phyloP scores from a whole-genome alignment of 1,284 basidiomycete genomes.

The Fistulinella staudtii region DNA sequence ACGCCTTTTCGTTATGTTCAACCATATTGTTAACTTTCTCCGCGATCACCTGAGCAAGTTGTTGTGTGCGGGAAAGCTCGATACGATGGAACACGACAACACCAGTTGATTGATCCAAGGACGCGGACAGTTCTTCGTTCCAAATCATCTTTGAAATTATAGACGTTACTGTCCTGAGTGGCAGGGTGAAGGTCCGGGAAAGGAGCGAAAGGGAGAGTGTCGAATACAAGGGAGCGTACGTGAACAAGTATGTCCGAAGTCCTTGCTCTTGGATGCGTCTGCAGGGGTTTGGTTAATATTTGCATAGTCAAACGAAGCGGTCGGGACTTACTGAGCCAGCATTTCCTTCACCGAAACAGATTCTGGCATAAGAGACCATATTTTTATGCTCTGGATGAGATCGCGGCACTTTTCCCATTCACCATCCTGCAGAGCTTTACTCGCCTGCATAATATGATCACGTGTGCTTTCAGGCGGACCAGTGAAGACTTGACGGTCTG shows the following conservation, averaged over 20 bases:
- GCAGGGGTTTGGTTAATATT: slow-evolving; percentile 2
- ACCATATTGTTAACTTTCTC: slow-evolving; percentile 86
- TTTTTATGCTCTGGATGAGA: slow-evolving; percentile 93
- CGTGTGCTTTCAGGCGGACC: slow-evolving; percentile 98
- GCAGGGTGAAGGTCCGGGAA: slow-evolving; percentile 83
- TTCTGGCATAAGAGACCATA: slow-evolving; percentile 96
- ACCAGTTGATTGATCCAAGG: slow-evolving; percentile 84
- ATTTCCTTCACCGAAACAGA: slow-evolving; percentile 88
- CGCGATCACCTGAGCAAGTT: slow-evolving; percentile 82
- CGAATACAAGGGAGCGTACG: slow-evolving; percentile 94
- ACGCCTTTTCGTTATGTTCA: slow-evolving; percentile 95
- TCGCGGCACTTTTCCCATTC: slow-evolving; percentile 97
- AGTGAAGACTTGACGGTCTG: slow-evolving; percentile 96
- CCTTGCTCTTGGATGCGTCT: slow-evolving; percentile 98
- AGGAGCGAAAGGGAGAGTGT: slow-evolving; percentile 87
- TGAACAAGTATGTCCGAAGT: slow-evolving; percentile 95
- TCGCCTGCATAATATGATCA: slow-evolving; percentile 99
- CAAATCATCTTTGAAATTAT: slow-evolving; percentile 99
- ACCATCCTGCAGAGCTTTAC: slow-evolving; percentile 93
- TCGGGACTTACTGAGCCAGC: slow-evolving; percentile 73
- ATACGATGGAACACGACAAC: slow-evolving; percentile 90
- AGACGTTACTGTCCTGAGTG: slow-evolving; percentile 79
- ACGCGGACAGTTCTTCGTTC: slow-evolving; percentile 93
- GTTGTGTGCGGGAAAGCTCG: slow-evolving; percentile 87
- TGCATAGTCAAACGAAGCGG: slow-evolving; percentile 1